phyloP scores from a whole-genome alignment of 106 monocot species.

The Platanthera zijinensis region DNA sequence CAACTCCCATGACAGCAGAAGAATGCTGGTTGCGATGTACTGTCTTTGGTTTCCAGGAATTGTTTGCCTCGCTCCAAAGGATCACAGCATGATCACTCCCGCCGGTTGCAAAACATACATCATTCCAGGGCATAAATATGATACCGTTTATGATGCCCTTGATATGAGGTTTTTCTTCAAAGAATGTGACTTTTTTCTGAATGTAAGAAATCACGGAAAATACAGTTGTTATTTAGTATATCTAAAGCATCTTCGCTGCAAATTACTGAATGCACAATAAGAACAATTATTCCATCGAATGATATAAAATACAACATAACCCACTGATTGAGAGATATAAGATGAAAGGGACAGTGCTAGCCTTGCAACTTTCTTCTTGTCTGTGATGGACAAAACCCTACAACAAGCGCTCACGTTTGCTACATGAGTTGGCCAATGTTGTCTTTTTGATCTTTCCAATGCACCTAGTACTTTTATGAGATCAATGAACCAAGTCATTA shows the following conservation, averaged over 20 bases:
- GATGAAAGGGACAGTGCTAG: background rate
- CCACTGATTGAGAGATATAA: background rate
- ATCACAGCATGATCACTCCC: constrained; percentile 87
- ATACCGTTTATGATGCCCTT: constrained; percentile 85
- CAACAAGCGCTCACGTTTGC: too few species aligned
- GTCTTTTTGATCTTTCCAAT: too few species aligned
- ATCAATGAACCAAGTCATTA: too few species aligned
- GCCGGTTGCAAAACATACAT: constrained; percentile 70
- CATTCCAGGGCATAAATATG: constrained; percentile 60
- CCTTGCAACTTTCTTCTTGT: background rate
- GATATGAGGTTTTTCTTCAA: constrained; percentile 59
- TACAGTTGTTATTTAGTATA: background rate
- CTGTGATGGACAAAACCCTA: too few species aligned
- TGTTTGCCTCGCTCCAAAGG: constrained; percentile 56
- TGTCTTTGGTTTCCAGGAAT: constrained; percentile 56
- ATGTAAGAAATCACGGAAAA: background rate
- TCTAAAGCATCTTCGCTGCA: background rate
- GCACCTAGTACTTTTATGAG: too few species aligned
- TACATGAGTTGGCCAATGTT: too few species aligned
- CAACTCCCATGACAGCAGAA: constrained; percentile 90
- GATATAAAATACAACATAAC: background rate
- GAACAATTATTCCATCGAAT: background rate
- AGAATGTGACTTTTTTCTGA: constrained; percentile 70
- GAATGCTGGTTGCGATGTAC: constrained; percentile 59
- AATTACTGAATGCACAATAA: background rate